phyloP scores from a whole-genome alignment of 1,284 basidiomycete species.

The Puccinia sorghi region DNA sequence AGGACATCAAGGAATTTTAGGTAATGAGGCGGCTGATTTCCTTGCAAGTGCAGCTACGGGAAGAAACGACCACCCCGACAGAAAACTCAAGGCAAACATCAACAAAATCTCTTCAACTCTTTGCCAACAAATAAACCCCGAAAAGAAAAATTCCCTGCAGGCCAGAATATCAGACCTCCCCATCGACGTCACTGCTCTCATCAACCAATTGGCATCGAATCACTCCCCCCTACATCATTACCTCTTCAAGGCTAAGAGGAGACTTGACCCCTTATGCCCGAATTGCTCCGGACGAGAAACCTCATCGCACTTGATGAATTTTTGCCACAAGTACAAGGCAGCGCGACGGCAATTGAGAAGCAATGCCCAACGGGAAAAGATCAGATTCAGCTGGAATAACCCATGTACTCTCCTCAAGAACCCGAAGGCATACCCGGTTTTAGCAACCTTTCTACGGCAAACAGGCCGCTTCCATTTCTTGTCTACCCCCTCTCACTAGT shows the following conservation, averaged over 20 bases:
- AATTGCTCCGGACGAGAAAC: neutral
- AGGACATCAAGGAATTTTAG: neutral
- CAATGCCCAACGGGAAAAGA: neutral
- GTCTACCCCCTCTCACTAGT: neutral
- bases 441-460: neutral
- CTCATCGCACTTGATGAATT: neutral
- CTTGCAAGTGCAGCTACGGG: neutral
- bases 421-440: neutral
- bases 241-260: neutral
- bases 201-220: neutral
- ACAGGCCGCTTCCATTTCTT: neutral
- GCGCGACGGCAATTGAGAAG: neutral
- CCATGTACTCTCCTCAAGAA: neutral
- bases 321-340: neutral
- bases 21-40: neutral
- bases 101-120: neutral
- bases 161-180: neutral
- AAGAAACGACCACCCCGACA: neutral
- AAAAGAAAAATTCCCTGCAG: neutral
- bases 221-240: neutral
- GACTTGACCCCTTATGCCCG: neutral
- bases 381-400: neutral
- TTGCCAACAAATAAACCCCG: neutral
- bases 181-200: neutral
- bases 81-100: neutral